phyloP scores from a whole-genome alignment of 108 stramenopile genomes.

The Discostella stelligeroides region DNA sequence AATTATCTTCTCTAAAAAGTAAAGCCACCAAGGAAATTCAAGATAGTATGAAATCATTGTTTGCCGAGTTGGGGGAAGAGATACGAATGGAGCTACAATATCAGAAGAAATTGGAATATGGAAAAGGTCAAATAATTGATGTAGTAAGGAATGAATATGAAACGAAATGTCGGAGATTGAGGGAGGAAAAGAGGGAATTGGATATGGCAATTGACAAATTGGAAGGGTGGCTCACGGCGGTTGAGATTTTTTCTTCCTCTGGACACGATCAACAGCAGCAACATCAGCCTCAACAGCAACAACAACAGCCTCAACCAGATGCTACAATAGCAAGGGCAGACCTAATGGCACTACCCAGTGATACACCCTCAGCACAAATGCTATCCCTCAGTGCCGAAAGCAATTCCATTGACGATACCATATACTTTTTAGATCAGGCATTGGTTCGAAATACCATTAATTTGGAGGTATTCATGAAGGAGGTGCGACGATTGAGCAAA shows the following conservation, averaged over 20 bases:
- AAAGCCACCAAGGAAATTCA: conserved; percentile 55
- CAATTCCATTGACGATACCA: conserved; percentile 72
- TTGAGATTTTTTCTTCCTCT: conserved; percentile 23
- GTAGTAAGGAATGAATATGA: conserved; percentile 27
- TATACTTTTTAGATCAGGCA: conserved; percentile 85
- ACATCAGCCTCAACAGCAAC: conserved; percentile 34
- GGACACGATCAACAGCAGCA: conserved; percentile 20
- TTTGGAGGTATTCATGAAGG: conserved; percentile 75
- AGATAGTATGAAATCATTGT: conserved; percentile 37
- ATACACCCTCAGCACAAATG: conserved; percentile 71
- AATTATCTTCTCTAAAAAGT: conserved; percentile 40
- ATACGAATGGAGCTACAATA: conserved; percentile 58
- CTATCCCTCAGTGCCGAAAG: conserved; percentile 71
- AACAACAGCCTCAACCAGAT: not conserved
- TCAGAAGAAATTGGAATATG: conserved; percentile 48
- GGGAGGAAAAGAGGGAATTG: conserved; percentile 41
- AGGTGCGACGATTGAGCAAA: conserved; percentile 78
- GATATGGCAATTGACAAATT: conserved; percentile 57
- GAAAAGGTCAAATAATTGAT: conserved; percentile 59
- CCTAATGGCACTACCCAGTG: conserved; percentile 51
- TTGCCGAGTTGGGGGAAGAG: conserved; percentile 37
- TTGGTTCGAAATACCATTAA: conserved; percentile 64
- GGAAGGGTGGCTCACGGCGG: conserved; percentile 54
- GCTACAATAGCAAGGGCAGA: conserved; percentile 18
- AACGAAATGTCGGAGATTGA: conserved; percentile 43